Evolutionary conservation across 106 monocot species (phyloP).

Genomic region (Dioscorea dumetorum): DNA sequence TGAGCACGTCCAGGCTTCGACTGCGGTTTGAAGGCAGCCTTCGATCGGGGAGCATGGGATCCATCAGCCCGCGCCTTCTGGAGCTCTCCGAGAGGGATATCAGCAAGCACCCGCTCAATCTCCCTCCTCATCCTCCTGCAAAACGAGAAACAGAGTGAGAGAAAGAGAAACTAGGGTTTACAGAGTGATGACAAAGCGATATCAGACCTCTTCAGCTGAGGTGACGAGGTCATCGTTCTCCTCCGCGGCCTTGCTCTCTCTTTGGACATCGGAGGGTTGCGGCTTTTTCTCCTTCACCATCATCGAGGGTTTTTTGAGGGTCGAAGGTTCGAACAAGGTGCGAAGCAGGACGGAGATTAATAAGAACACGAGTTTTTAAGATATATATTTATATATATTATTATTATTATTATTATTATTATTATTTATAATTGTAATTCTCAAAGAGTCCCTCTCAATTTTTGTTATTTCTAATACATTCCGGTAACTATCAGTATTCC

Average conservation of each 20-base stretch:
- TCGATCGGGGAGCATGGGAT: slow-evolving; percentile 22
- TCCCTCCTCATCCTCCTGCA: slow-evolving; percentile 39
- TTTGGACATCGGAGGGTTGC: too few species aligned
- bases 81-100: slow-evolving; percentile 70
- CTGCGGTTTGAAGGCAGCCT: background rate
- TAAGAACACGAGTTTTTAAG: too few species aligned
- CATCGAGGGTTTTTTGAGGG: too few species aligned
- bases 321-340: too few species aligned
- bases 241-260: background rate
- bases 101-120: slow-evolving; percentile 58
- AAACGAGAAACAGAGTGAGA: background rate
- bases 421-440: too few species aligned
- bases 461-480: too few species aligned
- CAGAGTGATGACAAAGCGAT: background rate
- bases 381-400: too few species aligned
- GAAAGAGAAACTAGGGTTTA: background rate
- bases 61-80: slow-evolving; percentile 75
- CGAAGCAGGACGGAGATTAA: too few species aligned
- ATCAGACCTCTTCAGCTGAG: slow-evolving; percentile 7
- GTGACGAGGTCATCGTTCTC: slow-evolving; percentile 6
- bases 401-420: too few species aligned
- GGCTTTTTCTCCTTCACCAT: too few species aligned
- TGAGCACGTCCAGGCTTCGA: slow-evolving; percentile 44
- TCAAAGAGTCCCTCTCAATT: too few species aligned
- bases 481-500: too few species aligned